These are phyloP conservation scores for Schoenoplectus triqueter DNA, from an alignment of 202 grass and related monocot species.

Conservation along the genomic window DNA sequence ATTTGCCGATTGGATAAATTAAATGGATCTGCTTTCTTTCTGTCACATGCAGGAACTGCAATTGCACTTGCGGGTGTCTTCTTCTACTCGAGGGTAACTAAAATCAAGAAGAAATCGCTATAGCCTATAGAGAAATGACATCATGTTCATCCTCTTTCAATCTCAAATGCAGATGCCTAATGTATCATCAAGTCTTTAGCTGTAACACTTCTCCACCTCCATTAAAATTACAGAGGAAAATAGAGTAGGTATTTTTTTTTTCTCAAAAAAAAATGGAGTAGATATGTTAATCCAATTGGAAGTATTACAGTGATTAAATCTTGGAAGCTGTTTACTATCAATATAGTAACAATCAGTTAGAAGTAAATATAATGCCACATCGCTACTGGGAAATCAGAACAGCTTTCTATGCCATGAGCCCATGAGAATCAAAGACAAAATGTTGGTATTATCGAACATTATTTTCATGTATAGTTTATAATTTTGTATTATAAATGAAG, in stretches of 20 bases:
- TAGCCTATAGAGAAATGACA: constrained; percentile 25
- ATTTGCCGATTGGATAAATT: neutral
- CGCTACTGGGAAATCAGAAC: neutral
- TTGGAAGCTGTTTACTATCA: neutral
- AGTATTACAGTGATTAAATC: neutral
- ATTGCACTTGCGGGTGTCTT: constrained; percentile 64
- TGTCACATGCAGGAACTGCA: constrained; percentile 52
- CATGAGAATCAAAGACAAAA: too few species aligned
- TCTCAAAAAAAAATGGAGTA: too few species aligned
- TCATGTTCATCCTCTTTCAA: neutral
- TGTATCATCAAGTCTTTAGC: neutral
- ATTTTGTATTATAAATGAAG: too few species aligned
- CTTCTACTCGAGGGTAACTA: constrained; percentile 69
- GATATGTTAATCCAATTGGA: neutral
- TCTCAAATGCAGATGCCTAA: neutral
- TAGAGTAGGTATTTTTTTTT: too few species aligned
- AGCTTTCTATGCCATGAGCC: too few species aligned
- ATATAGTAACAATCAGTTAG: neutral
- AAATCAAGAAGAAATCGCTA: constrained; percentile 48
- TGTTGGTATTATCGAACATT: too few species aligned
- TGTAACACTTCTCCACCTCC: neutral
- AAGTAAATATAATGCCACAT: neutral
- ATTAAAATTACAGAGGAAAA: neutral
- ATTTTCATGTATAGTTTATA: too few species aligned
- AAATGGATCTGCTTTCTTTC: neutral